Percentiles rank a stretch among this genome's conserved stretches.
phyloP scores from a whole-genome alignment of 495 filamentous ascomycete species.

The Parathielavia appendiculata region DNA sequence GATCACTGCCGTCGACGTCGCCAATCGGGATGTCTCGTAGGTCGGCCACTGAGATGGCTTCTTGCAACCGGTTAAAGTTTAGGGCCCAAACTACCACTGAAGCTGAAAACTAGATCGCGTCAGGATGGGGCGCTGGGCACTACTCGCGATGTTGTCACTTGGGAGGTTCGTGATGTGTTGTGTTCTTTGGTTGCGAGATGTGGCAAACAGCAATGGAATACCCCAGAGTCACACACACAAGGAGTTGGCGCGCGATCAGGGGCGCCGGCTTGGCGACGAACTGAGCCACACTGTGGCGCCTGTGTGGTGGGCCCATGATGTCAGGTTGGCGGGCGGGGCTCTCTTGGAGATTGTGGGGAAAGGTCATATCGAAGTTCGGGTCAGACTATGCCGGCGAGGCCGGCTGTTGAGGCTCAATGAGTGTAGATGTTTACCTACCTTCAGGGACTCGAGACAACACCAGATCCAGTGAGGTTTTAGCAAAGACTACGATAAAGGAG shows the following conservation, averaged over 20 bases:
- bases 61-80: no score
- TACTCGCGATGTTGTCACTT: background rate
- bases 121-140: background rate
- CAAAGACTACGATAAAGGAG: no score
- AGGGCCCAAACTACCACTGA: no score
- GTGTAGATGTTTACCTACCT: no score
- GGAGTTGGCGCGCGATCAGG: constrained; percentile 7
- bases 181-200: constrained; percentile 1
- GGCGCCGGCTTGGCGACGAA: constrained; percentile 6
- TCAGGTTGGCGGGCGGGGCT: constrained; percentile 13
- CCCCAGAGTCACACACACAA: background rate
- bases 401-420: no score
- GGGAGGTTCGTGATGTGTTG: background rate
- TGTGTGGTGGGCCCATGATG: constrained; percentile 10
- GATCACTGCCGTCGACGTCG: no score
- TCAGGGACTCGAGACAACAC: no score
- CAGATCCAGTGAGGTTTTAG: no score
- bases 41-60: no score
- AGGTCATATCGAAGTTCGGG: background rate
- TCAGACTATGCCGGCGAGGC: no score
- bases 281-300: constrained; percentile 23
- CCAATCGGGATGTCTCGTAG: no score
- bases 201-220: constrained; percentile 8
- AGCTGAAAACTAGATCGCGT: no score
- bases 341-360: background rate